Evolutionary conservation across 202 grass and related monocot species (phyloP).

Genomic region (Miscanthus sacchariflorus): DNA sequence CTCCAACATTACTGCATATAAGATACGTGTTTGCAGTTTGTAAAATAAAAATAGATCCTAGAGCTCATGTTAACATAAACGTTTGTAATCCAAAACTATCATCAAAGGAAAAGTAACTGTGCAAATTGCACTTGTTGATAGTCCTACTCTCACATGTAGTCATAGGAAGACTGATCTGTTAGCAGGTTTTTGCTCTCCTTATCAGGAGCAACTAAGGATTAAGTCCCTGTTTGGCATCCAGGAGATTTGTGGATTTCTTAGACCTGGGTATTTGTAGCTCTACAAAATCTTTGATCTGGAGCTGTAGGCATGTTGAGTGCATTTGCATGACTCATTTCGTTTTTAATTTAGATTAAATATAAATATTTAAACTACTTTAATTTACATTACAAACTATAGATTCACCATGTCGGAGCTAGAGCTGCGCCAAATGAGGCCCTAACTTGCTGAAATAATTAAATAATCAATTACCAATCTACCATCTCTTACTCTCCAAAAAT

Average conservation of each 20-base stretch:
- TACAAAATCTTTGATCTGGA: background rate
- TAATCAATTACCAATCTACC: background rate
- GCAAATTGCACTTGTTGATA: background rate
- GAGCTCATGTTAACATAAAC: background rate
- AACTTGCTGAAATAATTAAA: background rate
- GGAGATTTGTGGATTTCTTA: background rate
- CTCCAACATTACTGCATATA: background rate
- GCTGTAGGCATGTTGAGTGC: background rate
- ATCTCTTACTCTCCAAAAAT: slow-evolving; percentile 4
- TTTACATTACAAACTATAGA: background rate
- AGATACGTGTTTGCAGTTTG: background rate
- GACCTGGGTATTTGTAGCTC: background rate
- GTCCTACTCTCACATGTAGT: background rate
- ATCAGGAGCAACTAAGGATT: background rate
- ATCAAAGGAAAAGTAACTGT: background rate
- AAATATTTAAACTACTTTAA: background rate
- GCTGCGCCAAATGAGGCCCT: background rate
- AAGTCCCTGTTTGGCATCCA: background rate
- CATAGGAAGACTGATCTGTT: background rate
- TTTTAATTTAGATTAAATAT: background rate
- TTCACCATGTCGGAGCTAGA: background rate
- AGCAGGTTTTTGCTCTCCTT: background rate
- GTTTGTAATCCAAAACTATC: background rate
- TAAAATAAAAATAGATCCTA: background rate
- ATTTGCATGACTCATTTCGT: background rate